Base-by-base conservation (phyloP, 2,329 filamentous ascomycete species). In the Talaromyces sp. region DNA sequence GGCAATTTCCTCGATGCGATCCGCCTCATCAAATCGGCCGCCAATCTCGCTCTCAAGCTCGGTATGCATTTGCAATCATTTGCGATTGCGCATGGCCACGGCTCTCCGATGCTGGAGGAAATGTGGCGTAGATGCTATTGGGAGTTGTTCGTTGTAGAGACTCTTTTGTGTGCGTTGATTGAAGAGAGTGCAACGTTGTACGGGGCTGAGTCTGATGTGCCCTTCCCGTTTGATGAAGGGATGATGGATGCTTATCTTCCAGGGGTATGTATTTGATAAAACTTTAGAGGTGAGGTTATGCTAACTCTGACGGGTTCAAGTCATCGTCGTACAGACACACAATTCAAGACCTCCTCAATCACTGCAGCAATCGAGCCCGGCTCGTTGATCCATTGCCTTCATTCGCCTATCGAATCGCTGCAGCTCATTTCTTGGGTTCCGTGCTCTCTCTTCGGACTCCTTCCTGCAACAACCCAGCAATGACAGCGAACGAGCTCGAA, bases 71-170 rank as follows among this genome's bases (percentile, higher is more conserved):
- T 81, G 3, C 77, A 82, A 43, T 78, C 81, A 0, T 95, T 86
- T 68, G 65, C 63, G 0, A 10, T 37, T 2, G n/a, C 60, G 7
- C 60, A 70, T 40, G 63, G 66, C 0, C 53, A 58, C 5, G 85
- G 88, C 0, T 82, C 85, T 53, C 76, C 82, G 0, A 75, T 89
- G 1, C 65, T 92, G 5, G 89, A 92, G 69, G 91, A 96, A 72
- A 89, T 87, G 70, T 91, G 88, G 85, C 82, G 89, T 13, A 79
- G 91, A 60, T 96, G 90, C 0, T 96, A 89, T 89, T 95, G 91
- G 91, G 89, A 82, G 64, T 66, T 88, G 41, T 91, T 86, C 67
- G 81, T 89, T 11, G 82, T 89, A 11, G 89, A 93, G 66, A 89
- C 87, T 48, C 86, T 93, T 80, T 81, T 93, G 62, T 87, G 89